phyloP scores from a whole-genome alignment of 768 basidiomycete species.

The Sporobolomyces phaffii region DNA sequence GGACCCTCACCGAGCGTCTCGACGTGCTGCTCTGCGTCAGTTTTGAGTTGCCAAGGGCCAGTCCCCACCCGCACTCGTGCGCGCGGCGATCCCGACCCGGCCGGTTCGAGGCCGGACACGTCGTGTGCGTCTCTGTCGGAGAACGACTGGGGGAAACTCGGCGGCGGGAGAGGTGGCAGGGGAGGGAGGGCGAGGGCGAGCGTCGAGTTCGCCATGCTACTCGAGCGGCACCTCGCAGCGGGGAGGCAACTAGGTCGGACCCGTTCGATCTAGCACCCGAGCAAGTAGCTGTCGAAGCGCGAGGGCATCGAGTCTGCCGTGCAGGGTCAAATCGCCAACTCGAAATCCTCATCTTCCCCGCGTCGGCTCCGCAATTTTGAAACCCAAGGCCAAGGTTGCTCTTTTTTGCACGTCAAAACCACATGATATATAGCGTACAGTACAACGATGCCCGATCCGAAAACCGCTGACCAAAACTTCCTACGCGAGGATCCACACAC shows the following conservation, averaged over 20 bases:
- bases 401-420: too few species aligned
- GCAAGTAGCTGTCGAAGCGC: not conserved
- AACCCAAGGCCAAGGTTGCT: too few species aligned
- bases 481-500: not conserved
- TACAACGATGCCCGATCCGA: not conserved
- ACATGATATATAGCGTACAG: too few species aligned
- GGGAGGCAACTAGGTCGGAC: too few species aligned
- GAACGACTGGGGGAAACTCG: constrained; percentile 8
- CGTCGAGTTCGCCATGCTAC: not conserved
- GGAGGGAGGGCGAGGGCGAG: not conserved
- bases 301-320: not conserved
- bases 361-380: too few species aligned
- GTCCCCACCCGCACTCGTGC: too few species aligned
- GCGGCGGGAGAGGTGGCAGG: constrained; percentile 12
- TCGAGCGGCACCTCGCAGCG: too few species aligned
- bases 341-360: too few species aligned
- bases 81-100: not conserved
- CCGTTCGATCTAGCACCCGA: not conserved
- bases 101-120: not conserved
- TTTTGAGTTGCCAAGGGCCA: constrained; percentile 12
- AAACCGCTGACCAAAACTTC: not conserved
- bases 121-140: not conserved
- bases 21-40: constrained; percentile 15
- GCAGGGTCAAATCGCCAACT: too few species aligned
- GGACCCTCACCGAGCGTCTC: constrained; percentile 17